These are phyloP conservation scores for Kandelia obovata DNA, from an alignment of 345 rosid species.

Conservation along the genomic window DNA sequence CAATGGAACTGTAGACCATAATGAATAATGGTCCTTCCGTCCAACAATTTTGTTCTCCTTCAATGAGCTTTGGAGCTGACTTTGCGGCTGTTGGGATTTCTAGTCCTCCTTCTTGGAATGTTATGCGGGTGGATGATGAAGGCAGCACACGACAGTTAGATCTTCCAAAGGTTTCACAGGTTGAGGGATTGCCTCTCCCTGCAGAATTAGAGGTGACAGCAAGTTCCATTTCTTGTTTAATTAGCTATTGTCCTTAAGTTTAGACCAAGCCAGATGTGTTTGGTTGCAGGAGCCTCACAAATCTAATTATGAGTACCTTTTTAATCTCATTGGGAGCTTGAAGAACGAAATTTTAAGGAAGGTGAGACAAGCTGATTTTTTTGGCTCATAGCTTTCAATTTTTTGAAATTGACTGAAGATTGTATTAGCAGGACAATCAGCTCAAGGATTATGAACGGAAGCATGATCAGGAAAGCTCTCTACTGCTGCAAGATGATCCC, in stretches of 20 bases:
- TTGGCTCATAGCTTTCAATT: neutral
- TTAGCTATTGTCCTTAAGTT: neutral
- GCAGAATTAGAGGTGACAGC: neutral
- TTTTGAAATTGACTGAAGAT: neutral
- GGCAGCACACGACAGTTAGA: neutral
- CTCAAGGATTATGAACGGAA: conserved; percentile 2
- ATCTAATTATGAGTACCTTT: conserved; percentile 7
- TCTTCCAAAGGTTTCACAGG: neutral
- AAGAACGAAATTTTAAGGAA: conserved; percentile 11
- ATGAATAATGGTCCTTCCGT: neutral
- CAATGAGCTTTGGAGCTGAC: neutral
- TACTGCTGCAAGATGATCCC: neutral
- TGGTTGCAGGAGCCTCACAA: conserved; percentile 1
- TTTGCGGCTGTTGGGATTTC: conserved; percentile 5
- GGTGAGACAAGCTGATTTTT: neutral
- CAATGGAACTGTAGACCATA: neutral
- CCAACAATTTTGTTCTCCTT: neutral
- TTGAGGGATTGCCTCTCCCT: conserved; percentile 10
- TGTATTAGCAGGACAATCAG: neutral
- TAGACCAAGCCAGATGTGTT: neutral
- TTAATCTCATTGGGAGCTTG: conserved; percentile 11
- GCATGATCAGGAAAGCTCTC: neutral
- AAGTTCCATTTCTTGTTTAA: neutral
- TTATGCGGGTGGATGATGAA: neutral
- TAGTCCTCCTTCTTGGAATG: conserved; percentile 9